A percentile compares a stretch with the other conserved stretches of the same genome.
Conservation (phyloP, 176 grass and related monocot genomes). For the Rhipidocladum racemiflorum region DNA sequence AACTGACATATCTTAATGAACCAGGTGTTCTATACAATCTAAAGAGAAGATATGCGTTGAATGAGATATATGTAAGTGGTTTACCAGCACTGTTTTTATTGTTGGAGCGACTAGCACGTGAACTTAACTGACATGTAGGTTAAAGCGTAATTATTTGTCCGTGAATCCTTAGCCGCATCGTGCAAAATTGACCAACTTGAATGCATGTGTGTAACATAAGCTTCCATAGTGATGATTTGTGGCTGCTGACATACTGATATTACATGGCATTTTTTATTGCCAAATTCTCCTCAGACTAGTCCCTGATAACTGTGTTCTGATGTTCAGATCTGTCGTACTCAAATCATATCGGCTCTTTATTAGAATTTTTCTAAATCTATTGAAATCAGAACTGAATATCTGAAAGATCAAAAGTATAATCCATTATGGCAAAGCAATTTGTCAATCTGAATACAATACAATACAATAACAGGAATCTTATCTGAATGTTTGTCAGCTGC, state of each 20-base stretch:
- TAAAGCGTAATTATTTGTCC: background rate
- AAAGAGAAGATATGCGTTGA: slow-evolving; percentile 87
- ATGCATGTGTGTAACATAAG: background rate
- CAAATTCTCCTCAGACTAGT: background rate
- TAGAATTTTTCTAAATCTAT: background rate
- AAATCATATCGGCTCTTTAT: background rate
- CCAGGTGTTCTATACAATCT: slow-evolving; percentile 96
- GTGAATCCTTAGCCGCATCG: background rate
- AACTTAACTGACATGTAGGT: background rate
- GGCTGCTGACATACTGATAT: background rate
- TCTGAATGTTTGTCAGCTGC: background rate
- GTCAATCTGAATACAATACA: background rate
- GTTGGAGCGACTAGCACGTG: background rate
- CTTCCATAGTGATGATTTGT: background rate
- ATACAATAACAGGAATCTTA: background rate
- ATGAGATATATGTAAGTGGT: slow-evolving; percentile 89
- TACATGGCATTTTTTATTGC: background rate
- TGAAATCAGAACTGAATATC: slow-evolving; percentile 5
- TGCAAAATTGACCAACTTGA: background rate
- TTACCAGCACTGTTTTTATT: slow-evolving; percentile 9
- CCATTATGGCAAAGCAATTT: slow-evolving; percentile 16
- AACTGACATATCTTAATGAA: slow-evolving; percentile 94
- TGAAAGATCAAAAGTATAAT: background rate
- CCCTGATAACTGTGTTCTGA: background rate
- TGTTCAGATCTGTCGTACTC: background rate